Evolutionary conservation across 805 yeast species (phyloP).

Genomic region (Starmerella apis): DNA sequence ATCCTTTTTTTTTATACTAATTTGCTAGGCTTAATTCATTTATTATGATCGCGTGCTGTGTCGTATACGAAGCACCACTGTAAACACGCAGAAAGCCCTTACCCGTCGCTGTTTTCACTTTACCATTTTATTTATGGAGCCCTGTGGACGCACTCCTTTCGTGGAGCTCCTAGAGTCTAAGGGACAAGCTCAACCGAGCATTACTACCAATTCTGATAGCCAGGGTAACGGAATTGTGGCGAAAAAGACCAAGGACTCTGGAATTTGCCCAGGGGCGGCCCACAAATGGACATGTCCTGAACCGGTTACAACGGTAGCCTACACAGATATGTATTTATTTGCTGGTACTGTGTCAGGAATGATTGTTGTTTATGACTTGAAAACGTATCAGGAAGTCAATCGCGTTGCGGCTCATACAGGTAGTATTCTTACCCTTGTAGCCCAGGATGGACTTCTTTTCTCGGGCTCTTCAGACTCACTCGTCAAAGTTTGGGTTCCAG

Average conservation of each 20-base stretch:
- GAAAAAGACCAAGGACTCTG: not conserved
- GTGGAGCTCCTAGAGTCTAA: constrained; percentile 9
- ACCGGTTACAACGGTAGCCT: constrained; percentile 54
- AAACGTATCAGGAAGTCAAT: constrained; percentile 47
- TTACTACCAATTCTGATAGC: not conserved
- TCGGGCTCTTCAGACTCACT: constrained; percentile 87
- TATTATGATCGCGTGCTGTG: not conserved
- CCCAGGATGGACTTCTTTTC: constrained; percentile 47
- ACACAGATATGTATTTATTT: constrained; percentile 37
- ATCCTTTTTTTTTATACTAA: not conserved
- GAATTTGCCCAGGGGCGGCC: constrained; percentile 29
- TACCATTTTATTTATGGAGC: constrained; percentile 8
- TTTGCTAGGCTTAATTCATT: no score
- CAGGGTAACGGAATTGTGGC: not conserved
- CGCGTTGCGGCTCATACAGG: constrained; percentile 56
- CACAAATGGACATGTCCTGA: constrained; percentile 71
- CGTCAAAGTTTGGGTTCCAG: constrained; percentile 62
- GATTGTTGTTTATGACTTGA: constrained; percentile 59
- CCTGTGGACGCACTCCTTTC: constrained; percentile 15
- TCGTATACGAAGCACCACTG: not conserved
- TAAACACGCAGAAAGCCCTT: not conserved
- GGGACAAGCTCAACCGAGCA: not conserved
- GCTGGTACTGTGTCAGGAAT: constrained; percentile 88
- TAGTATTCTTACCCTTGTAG: constrained; percentile 56
- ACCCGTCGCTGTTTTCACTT: constrained; percentile 1